A percentile compares a stretch with the other conserved stretches of the same genome.
phyloP scores from a whole-genome alignment of 2,329 filamentous ascomycete genomes.

The Madurella fahalii region DNA sequence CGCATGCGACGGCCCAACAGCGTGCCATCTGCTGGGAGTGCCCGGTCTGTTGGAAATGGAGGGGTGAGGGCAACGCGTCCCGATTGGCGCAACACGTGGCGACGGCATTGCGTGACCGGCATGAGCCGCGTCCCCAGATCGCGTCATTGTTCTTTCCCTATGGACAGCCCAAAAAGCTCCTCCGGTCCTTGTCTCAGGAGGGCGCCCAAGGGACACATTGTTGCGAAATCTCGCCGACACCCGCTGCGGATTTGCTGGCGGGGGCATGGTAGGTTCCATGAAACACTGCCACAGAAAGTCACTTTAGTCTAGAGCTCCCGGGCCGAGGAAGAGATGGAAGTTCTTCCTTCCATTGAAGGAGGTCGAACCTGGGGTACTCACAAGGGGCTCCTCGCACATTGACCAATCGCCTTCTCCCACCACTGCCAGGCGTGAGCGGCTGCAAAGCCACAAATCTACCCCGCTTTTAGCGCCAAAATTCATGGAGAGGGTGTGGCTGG shows the following conservation, averaged over 20 bases:
- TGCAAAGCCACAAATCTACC: conserved; percentile 5
- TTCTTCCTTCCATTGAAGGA: too few relatives aligned
- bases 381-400: neutral
- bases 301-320: too few relatives aligned
- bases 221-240: too few relatives aligned
- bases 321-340: too few relatives aligned
- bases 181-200: too few relatives aligned
- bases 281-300: too few relatives aligned
- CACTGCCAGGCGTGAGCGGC: conserved; percentile 10
- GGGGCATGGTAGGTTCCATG: too few relatives aligned
- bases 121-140: conserved; percentile 20
- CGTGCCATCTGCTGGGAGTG: conserved; percentile 14
- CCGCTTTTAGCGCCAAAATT: neutral
- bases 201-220: too few relatives aligned
- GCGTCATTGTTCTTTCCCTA: conserved; percentile 17
- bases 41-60: conserved; percentile 17
- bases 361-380: too few relatives aligned
- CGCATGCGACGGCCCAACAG: conserved; percentile 10
- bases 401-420: conserved; percentile 5
- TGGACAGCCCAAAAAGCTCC: neutral
- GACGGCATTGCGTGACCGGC: conserved; percentile 13
- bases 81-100: conserved; percentile 25
- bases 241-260: too few relatives aligned
- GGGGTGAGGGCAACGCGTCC: conserved; percentile 14
- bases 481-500: neutral